Conservation (phyloP, 306 rosid genomes). For the Medicago arabica region DNA sequence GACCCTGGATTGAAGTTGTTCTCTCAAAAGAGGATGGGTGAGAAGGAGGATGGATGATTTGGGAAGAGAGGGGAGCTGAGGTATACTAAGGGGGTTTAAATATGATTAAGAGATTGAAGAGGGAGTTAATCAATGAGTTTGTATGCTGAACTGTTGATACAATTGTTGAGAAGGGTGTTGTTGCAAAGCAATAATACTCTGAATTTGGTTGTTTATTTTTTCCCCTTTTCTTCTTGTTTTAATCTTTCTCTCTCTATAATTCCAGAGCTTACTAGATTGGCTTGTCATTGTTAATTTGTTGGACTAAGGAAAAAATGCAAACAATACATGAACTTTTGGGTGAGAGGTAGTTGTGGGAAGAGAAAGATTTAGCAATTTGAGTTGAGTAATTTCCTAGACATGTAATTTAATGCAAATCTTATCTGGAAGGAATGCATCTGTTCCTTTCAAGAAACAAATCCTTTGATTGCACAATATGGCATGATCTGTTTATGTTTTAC, state of each 20-base stretch:
- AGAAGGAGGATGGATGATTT: background rate
- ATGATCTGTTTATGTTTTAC: conserved; percentile 19
- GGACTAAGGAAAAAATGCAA: background rate
- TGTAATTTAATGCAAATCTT: background rate
- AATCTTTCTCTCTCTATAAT: too few species aligned
- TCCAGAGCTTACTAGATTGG: background rate
- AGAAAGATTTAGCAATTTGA: background rate
- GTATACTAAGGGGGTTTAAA: background rate
- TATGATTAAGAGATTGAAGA: background rate
- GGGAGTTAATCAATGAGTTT: background rate
- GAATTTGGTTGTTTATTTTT: background rate
- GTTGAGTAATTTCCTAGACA: background rate
- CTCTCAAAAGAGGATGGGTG: background rate
- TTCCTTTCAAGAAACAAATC: background rate
- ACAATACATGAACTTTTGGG: background rate
- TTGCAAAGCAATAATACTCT: background rate
- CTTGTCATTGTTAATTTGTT: background rate
- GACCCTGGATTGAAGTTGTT: background rate
- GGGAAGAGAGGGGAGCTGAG: background rate
- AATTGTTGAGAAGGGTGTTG: background rate
- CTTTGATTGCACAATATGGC: background rate
- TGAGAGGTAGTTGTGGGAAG: background rate
- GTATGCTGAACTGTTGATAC: too few species aligned
- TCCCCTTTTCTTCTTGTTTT: too few species aligned
- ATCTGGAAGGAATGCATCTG: background rate